These are phyloP conservation scores for Picochlorum sp. DNA, from an alignment of 139 green algal genomes.

Conservation along the genomic window DNA sequence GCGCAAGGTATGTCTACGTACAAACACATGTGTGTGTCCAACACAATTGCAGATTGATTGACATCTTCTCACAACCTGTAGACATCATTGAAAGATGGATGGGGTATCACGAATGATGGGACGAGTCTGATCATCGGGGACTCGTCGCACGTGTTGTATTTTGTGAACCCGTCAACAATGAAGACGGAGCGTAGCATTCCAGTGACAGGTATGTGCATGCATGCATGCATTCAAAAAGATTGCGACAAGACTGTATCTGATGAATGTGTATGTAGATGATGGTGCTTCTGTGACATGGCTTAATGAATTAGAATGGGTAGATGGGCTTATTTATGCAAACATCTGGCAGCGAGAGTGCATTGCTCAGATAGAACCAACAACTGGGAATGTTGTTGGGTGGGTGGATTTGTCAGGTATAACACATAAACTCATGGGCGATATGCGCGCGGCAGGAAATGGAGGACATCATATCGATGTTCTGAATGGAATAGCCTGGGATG, in stretches of 20 bases:
- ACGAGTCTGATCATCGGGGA: constrained; percentile 60
- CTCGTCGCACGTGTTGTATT: constrained; percentile 49
- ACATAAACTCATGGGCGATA: constrained; percentile 12
- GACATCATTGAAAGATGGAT: constrained; percentile 68
- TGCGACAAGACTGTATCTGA: neutral
- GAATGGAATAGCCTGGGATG: constrained; percentile 86
- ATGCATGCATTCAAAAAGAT: neutral
- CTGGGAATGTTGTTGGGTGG: constrained; percentile 58
- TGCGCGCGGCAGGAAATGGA: neutral
- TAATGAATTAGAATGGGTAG: constrained; percentile 71
- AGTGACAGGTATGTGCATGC: constrained; percentile 11
- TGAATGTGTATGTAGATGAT: constrained; percentile 13
- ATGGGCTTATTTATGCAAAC: constrained; percentile 75
- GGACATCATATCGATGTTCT: constrained; percentile 60
- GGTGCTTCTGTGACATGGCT: constrained; percentile 15
- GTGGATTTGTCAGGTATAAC: constrained; percentile 41
- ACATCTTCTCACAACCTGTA: neutral
- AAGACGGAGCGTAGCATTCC: constrained; percentile 12
- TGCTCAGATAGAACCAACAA: constrained; percentile 55
- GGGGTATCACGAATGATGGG: constrained; percentile 68
- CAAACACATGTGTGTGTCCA: too few relatives aligned
- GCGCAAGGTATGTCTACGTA: neutral
- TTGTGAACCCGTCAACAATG: constrained; percentile 47
- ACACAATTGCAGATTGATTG: too few relatives aligned
- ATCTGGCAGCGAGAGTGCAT: constrained; percentile 82